Conservation (phyloP, 768 basidiomycete genomes). For the Pleurotus salmoneostramineus region DNA sequence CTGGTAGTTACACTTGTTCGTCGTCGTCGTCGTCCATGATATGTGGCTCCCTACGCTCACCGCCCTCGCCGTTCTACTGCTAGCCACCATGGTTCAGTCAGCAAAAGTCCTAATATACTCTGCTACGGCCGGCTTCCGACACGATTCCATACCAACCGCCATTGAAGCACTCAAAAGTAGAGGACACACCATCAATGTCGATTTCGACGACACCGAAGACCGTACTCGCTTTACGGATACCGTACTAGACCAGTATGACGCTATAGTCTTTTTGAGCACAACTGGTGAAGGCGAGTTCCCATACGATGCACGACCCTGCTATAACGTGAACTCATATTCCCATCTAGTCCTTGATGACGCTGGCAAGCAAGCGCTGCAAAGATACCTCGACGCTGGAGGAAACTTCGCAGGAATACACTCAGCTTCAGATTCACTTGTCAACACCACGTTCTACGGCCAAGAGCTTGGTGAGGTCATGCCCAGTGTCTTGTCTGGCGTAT, state of each 20-base stretch:
- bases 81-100: constrained; percentile 11
- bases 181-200: constrained; percentile 40
- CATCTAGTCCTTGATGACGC: constrained; percentile 51
- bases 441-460: constrained; percentile 50
- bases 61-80: constrained; percentile 6
- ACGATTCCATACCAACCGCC: constrained; percentile 75
- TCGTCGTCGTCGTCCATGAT: neutral
- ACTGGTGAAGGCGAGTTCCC: constrained; percentile 63
- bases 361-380: constrained; percentile 60
- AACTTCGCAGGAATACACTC: constrained; percentile 71
- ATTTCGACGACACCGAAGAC: constrained; percentile 68
- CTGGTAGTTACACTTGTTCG: too few species aligned
- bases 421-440: constrained; percentile 55
- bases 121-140: constrained; percentile 58
- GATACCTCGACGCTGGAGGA: constrained; percentile 63
- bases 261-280: constrained; percentile 63
- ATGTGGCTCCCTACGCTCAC: neutral
- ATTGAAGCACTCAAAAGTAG: constrained; percentile 48
- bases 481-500: neutral
- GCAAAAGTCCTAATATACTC: constrained; percentile 55
- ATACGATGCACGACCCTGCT: neutral
- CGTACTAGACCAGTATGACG: constrained; percentile 55
- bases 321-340: neutral
- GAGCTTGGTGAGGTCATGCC: constrained; percentile 44
- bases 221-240: constrained; percentile 48